Conservation (phyloP, 495 filamentous ascomycete genomes). For the Podospora pseudocomata region DNA sequence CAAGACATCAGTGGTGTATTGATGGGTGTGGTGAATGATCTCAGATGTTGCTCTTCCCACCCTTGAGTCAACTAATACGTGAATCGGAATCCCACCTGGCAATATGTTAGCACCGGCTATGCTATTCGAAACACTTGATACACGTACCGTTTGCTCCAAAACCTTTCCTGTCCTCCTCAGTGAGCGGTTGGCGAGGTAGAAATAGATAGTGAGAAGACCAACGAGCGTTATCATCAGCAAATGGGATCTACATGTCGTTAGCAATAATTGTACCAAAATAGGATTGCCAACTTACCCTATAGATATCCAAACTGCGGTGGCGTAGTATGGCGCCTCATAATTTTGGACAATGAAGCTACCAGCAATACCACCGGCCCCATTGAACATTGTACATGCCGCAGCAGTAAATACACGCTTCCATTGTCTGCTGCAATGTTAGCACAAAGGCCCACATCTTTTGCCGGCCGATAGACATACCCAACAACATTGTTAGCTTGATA, state of each 20-base stretch:
- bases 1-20: not conserved
- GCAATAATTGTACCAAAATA: not conserved
- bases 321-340: conserved; percentile 63
- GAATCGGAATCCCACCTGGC: conserved; percentile 25
- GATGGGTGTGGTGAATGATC: not conserved
- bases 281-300: conserved; percentile 47
- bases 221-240: conserved; percentile 64
- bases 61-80: conserved; percentile 16
- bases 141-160: conserved; percentile 26
- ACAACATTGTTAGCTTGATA: conserved; percentile 71
- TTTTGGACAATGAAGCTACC: conserved; percentile 70
- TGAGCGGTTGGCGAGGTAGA: conserved; percentile 55
- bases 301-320: conserved; percentile 68
- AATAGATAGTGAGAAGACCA: conserved; percentile 56
- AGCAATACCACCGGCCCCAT: conserved; percentile 72
- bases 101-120: not conserved
- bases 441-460: conserved; percentile 15
- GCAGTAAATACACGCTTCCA: conserved; percentile 75
- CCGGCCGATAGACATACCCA: conserved; percentile 26
- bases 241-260: conserved; percentile 42
- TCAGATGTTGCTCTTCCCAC: not conserved
- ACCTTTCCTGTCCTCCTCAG: conserved; percentile 4
- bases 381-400: conserved; percentile 64
- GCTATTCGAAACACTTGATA: not conserved
- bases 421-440: conserved; percentile 40